Conservation (phyloP, 208 protist genomes). For the Phytomonas francai region DNA sequence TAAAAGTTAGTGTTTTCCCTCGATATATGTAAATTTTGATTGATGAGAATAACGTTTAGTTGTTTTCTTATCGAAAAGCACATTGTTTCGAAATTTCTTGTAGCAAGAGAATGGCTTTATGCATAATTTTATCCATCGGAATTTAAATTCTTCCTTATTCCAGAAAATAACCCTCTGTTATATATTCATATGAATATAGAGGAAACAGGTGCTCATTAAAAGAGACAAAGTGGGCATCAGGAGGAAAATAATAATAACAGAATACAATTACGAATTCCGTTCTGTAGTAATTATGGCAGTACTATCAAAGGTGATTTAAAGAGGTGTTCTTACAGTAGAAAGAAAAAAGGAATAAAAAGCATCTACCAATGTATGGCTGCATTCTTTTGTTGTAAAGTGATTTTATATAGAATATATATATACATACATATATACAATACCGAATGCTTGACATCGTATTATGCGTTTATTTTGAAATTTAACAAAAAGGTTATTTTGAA, state of each 20-base stretch:
- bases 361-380: neutral
- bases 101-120: too few species aligned
- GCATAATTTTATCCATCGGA: too few species aligned
- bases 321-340: neutral
- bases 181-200: too few species aligned
- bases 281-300: constrained; percentile 14
- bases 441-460: constrained; percentile 5
- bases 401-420: constrained; percentile 2
- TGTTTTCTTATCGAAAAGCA: too few species aligned
- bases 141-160: too few species aligned
- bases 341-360: neutral
- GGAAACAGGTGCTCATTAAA: too few species aligned
- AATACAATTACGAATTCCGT: constrained; percentile 1
- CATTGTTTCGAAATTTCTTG: too few species aligned
- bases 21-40: too few species aligned
- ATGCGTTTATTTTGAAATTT: constrained; percentile 12
- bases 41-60: too few species aligned
- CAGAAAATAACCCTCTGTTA: too few species aligned
- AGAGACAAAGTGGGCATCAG: neutral
- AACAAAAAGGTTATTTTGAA: constrained; percentile 6
- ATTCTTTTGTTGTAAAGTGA: neutral
- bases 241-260: neutral
- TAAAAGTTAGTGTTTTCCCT: neutral
- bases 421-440: constrained; percentile 4
- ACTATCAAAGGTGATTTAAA: constrained; percentile 13